Base-by-base conservation (phyloP, 1,139 yeast species). In the Candida mesenterica region DNA sequence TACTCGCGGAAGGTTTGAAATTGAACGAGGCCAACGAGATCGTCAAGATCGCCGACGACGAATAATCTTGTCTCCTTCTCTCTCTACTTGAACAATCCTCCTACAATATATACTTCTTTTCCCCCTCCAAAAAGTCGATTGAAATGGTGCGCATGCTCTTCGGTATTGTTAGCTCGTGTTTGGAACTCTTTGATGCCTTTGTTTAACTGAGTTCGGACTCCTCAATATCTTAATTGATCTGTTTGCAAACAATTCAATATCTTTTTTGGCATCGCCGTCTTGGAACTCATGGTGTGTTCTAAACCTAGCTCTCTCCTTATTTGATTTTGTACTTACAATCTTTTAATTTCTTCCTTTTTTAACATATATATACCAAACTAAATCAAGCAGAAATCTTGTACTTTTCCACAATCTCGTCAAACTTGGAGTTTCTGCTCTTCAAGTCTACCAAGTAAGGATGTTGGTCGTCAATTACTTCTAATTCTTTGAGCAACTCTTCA, bases 381-480 rank as follows among this genome's bases (percentile, higher is more conserved):
- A 19, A 6, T 19, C 9, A 19, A 19, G 22, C 22, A 6, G 22
- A 19, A 19, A 19, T 9, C 22, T 19, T 19, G 53, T 80, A 82
- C 56, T 79, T 79, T 15, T 59, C 62, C 24, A 78, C 82, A 24
- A 82, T 68, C 28, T 68, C 74, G 49, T 78, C 79, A 49, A 83
- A 82, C 45, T 72, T 59, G 31, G 59, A 62, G 43, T 65, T 65
- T 62, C 81, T 81, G 31, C 69, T 77, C 37, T 68, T 59, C 43
- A 68, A 59, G 43, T 80, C 88, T 10, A 52, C 49, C 44, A 80
- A 57, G 31, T 67, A 62, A 30, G 74, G 75, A 50, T 81, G 86
- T 22, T 68, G 65, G 32, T 74, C 67, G 33, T 71, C 72, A 20
- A 65, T 52, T 34, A 52, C 49, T 38, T 59, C 59, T 45, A 80